These are phyloP conservation scores for Boletus bicolor DNA, from an alignment of 768 basidiomycete genomes.

Conservation along the genomic window DNA sequence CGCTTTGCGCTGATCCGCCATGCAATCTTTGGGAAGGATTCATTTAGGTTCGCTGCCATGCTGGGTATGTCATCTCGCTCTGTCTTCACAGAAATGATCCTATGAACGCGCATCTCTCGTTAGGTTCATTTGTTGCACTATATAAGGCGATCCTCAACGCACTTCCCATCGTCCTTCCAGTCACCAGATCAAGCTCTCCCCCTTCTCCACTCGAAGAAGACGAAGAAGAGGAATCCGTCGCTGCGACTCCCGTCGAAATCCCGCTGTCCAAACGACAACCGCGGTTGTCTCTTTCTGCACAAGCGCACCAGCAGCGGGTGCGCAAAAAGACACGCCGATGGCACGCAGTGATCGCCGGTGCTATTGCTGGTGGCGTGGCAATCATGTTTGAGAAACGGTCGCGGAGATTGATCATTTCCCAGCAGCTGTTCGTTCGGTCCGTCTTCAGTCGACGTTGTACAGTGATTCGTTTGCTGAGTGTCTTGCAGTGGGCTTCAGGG, in stretches of 20 bases:
- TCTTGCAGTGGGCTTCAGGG: constrained; percentile 78
- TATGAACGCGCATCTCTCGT: background rate
- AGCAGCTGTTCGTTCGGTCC: constrained; percentile 84
- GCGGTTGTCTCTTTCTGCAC: constrained; percentile 59
- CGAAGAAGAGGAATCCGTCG: constrained; percentile 18
- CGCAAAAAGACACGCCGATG: constrained; percentile 68
- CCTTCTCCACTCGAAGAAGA: constrained; percentile 33
- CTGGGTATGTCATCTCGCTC: constrained; percentile 47
- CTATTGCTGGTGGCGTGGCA: constrained; percentile 66
- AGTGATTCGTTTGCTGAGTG: background rate
- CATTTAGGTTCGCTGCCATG: constrained; percentile 84
- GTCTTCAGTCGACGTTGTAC: background rate
- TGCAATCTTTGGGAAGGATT: constrained; percentile 82
- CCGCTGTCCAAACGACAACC: constrained; percentile 36
- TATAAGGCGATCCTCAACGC: constrained; percentile 81
- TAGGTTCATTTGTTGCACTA: constrained; percentile 71
- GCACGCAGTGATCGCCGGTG: constrained; percentile 79
- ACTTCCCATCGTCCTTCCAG: constrained; percentile 66
- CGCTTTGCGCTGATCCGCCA: constrained; percentile 67
- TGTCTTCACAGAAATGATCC: background rate
- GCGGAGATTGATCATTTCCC: constrained; percentile 66
- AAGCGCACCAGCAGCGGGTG: constrained; percentile 60
- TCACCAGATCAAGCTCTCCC: constrained; percentile 21
- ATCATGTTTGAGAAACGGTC: constrained; percentile 75
- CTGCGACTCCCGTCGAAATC: constrained; percentile 13